Base-by-base conservation (phyloP, 768 basidiomycete species). In the Phaeolepiota aurea region DNA sequence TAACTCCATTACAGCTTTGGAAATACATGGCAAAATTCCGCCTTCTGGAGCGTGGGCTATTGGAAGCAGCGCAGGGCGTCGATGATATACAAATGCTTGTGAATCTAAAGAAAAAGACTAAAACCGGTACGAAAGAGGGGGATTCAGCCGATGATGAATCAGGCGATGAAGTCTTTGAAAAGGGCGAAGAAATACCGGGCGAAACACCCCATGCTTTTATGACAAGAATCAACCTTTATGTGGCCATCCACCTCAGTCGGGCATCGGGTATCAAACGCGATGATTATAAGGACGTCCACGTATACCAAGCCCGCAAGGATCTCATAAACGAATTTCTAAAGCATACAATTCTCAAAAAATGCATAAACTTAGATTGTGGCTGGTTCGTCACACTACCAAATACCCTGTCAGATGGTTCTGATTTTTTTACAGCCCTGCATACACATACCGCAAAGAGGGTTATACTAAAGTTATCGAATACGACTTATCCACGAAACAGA, bases 381-480 rank as follows among this genome's bases (percentile, higher is more conserved):
- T 88, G 83, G 91, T 92, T 56, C 63, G 86, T 75, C 5, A 9
- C 16, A 1, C 33, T 32, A 9, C 12, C 43, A n/a, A 28, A 15
- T 33, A 13, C 20, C 5, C 28, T 39, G 35, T 42, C 47, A 30
- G 19, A 37, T 19, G 4, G 41, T n/a, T 30, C 46, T 20, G 11
- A 49, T 28, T 37, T 32, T 25, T 25, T 48, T 21, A 2, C 48
- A 93, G 90, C 20, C 62, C 73, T 49, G 80, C 75, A 2, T 92
- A 88, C 56, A 89, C 91, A 0, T 90, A 87, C 62, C 83, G 93
- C 40, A 97, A 90, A 59, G 96, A 99, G 54, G 90, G 88, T 0
- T 72, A 87, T 59, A 89, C 86, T 38, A 98, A 97, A 64, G 74
- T 99, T 41, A 83, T 98, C 55, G 92, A 98, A 64, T 88, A 89